Evolutionary conservation across 345 rosid species (phyloP), one percentile per base, ranked within the genome.

Genomic region (Kandelia obovata): DNA sequence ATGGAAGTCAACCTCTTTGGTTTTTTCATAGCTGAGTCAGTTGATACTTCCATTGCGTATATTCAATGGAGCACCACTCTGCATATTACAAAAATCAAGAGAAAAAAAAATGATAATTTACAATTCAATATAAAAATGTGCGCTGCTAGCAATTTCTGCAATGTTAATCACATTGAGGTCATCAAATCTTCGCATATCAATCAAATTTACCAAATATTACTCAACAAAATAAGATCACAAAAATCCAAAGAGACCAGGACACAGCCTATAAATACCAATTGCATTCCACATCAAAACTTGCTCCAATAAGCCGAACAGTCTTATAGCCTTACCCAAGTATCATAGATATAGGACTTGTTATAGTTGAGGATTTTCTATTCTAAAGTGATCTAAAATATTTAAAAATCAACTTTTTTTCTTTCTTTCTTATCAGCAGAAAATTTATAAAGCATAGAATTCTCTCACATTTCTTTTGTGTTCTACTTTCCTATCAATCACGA

Each of bases 1-100:
- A 94, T 86, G 74, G 96, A 94, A 51, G 98, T 91, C 73, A 91
- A 80, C 74, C 95, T 85, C 85, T 91, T 94, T 1, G 91, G 88
- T 74, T 93, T 89, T 85, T 93, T 92, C 28, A 75, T 57, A 37
- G 80, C 66, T 19, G 83, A 64, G 68, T 91, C 95, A 66, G 63
- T 87, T 64, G 89, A 64, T 66, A 82, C 83, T 79, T 93, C 97
- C 98, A 93, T 93, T n/a, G 71, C 79, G 82, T 77, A 68, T 56
- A 72, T 58, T 78, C 62, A 13, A 61, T 65, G 28, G 25, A 72
- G 43, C 34, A 67, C 71, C 57, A 72, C 70, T 70, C 86, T 77
- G 84, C 75, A 79, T 61, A 77, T 59, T 26, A 68, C 28, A 31
- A n/a, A 35, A 75, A 65, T 63, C 55, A 66, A 15, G 57, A 30